Base-by-base conservation (phyloP, 805 yeast genomes). In the Kluyveromyces nonfermentans region DNA sequence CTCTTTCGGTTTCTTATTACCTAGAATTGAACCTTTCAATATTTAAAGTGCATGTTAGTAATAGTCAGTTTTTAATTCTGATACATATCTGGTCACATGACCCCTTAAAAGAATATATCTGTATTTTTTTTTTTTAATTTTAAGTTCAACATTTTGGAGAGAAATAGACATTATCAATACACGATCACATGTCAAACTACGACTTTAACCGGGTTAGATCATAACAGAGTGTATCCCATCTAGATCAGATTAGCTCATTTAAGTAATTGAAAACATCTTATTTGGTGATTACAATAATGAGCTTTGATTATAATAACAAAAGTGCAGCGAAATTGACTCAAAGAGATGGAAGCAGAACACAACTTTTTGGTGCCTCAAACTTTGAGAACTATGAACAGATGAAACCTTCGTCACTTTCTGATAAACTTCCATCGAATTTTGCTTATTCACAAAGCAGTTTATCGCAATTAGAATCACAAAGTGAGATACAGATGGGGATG, bases 391-490 rank as follows among this genome's bases (percentile, higher is more conserved):
- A 33, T 31, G 25, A 36, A 15, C 38, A 28, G 37, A 18, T 35
- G n/a, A 45, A 43, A 5, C 55, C 59, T 1, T 56, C 68, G 2
- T 70, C 76, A 1, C 74, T 78, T 1, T 73, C 72, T 51, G 69
- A 62, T 16, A 54, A 56, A n/a, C 42, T 54, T 16, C 18, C 34
- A 7, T 42, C 50, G 10, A 54, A 52, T 20, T 52, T 65, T 36
- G 77, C 70, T 54, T 73, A 68, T 55, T 66, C 74, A 12, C 82
- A 78, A 36, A 63, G 77, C 21, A 68, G 72, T 44, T 54, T 80
- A 51, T 73, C 82, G 17, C 78, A 75, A 47, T 57, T 82, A 40
- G 89, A 82, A 57, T 70, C 82, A 3, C 89, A 82, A 55, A 74
- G 74, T 47, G 84, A 78, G 31, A 82, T 77, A 45, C 77, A 79